These are phyloP conservation scores for Paraconiothyrium brasiliense DNA, from an alignment of 2,329 filamentous ascomycete species.

Conservation along the genomic window DNA sequence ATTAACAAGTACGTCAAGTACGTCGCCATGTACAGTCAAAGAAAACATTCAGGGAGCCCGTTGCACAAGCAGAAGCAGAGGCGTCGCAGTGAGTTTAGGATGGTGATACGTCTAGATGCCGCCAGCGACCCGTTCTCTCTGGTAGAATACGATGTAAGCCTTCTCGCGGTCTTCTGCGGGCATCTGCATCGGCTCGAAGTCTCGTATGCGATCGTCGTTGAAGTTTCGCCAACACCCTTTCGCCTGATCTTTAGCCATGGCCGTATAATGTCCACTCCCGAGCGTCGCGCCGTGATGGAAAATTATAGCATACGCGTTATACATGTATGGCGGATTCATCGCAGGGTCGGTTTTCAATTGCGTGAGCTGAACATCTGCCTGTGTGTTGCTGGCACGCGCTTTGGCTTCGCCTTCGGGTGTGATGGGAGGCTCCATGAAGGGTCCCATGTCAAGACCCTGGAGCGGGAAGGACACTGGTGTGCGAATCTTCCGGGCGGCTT, in stretches of 20 bases:
- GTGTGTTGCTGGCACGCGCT: conserved; percentile 32
- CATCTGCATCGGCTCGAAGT: conserved; percentile 66
- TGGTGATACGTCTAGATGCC: conserved; percentile 26
- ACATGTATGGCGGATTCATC: conserved; percentile 70
- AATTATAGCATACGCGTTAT: conserved; percentile 87
- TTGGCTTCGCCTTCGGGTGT: conserved; percentile 50
- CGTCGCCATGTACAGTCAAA: too few relatives aligned
- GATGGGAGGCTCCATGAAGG: conserved; percentile 65
- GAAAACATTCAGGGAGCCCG: too few relatives aligned
- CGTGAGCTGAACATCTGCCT: conserved; percentile 41
- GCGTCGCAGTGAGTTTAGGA: not conserved
- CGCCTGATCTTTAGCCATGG: conserved; percentile 62
- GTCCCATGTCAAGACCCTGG: conserved; percentile 70
- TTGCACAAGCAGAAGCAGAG: not conserved
- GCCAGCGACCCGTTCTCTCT: conserved; percentile 51
- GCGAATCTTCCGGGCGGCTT: conserved; percentile 71
- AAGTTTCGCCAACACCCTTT: conserved; percentile 68
- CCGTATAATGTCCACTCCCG: conserved; percentile 81
- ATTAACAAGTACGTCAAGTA: not conserved
- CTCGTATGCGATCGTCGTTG: conserved; percentile 63
- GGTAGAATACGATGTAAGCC: conserved; percentile 73
- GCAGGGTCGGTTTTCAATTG: conserved; percentile 50
- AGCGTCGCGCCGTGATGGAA: conserved; percentile 75
- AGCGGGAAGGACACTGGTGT: conserved; percentile 81
- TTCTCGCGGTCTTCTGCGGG: conserved; percentile 62